A percentile compares a stretch with the other conserved stretches of the same genome.
phyloP scores from a whole-genome alignment of 768 basidiomycete species.

The Russula compacta region DNA sequence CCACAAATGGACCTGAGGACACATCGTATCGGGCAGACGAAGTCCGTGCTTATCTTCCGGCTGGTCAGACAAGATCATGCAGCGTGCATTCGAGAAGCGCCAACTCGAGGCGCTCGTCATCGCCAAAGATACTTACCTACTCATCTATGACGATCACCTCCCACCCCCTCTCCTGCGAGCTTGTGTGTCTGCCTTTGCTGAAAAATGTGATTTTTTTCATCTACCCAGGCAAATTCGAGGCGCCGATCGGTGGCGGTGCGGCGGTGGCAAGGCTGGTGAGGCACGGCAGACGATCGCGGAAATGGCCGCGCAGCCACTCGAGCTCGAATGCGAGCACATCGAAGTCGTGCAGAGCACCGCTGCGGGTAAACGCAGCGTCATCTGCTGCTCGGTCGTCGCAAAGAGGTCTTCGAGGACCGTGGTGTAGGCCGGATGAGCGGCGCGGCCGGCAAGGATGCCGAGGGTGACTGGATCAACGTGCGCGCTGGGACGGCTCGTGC shows the following conservation, averaged over 20 bases:
- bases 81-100: no score
- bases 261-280: constrained; percentile 34
- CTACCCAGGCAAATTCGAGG: constrained; percentile 67
- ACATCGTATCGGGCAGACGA: constrained; percentile 32
- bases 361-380: no score
- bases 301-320: constrained; percentile 67
- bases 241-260: constrained; percentile 47
- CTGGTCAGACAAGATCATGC: constrained; percentile 62
- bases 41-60: constrained; percentile 61
- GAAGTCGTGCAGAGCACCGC: constrained; percentile 30
- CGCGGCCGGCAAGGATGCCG: no score
- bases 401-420: constrained; percentile 61
- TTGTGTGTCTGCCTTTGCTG: background rate
- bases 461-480: no score
- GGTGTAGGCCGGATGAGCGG: constrained; percentile 62
- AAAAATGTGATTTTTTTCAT: background rate
- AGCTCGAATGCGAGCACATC: constrained; percentile 61
- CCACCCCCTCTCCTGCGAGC: background rate
- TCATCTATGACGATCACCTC: background rate
- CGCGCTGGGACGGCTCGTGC: no score
- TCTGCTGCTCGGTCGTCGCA: constrained; percentile 64
- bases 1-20: constrained; percentile 72
- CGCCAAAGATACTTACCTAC: constrained; percentile 56
- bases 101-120: constrained; percentile 45
- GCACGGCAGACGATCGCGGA: constrained; percentile 58